A percentile compares a stretch with the other conserved stretches of the same genome.
phyloP scores from a whole-genome alignment of 116 monocot species.

The Trichopus zeylanicus region DNA sequence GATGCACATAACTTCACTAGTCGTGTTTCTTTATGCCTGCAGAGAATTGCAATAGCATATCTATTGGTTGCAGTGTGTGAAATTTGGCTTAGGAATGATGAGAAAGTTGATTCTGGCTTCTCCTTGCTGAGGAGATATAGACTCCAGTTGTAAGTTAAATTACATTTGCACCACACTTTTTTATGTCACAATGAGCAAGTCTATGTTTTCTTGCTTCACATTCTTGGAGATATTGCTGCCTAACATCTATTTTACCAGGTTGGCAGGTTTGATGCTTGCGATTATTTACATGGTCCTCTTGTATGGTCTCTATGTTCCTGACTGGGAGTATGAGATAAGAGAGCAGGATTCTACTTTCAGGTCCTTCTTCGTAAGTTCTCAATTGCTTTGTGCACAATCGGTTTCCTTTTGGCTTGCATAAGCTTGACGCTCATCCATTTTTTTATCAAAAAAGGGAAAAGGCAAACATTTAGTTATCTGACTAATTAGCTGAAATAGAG shows the following conservation, averaged over 20 bases:
- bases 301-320: slow-evolving; percentile 77
- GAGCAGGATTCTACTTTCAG: slow-evolving; percentile 10
- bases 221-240: not conserved
- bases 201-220: no score
- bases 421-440: no score
- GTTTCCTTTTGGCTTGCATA: no score
- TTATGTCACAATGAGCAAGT: no score
- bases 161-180: no score
- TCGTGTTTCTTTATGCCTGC: no score
- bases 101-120: slow-evolving; percentile 48
- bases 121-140: slow-evolving; percentile 56
- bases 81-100: slow-evolving; percentile 65
- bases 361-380: slow-evolving; percentile 43
- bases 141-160: slow-evolving; percentile 76
- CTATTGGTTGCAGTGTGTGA: slow-evolving; percentile 66
- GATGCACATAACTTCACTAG: no score
- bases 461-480: no score
- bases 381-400: no score
- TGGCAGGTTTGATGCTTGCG: slow-evolving; percentile 45
- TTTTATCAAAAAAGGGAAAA: no score
- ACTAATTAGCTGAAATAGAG: no score
- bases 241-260: slow-evolving; percentile 23
- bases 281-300: slow-evolving; percentile 36
- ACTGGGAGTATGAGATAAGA: slow-evolving; percentile 64
- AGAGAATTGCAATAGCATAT: slow-evolving; percentile 96